A percentile compares a stretch with the other conserved stretches of the same genome.
Conservation (phyloP, 2,329 filamentous ascomycete species). For the Penicillium thymicola region DNA sequence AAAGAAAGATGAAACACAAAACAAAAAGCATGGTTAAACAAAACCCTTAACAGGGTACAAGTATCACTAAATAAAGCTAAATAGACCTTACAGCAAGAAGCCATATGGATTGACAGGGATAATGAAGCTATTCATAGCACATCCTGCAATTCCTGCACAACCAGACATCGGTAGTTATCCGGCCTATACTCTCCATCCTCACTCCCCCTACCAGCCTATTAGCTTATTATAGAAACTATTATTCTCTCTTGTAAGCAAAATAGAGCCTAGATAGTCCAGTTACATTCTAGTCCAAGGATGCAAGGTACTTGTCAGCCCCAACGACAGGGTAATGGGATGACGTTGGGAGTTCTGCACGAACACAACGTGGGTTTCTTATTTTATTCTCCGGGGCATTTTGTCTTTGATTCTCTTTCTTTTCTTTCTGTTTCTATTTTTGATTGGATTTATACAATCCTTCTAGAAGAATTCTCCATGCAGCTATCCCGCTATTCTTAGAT, state of each 20-base stretch:
- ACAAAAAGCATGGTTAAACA: background rate
- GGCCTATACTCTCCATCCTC: background rate
- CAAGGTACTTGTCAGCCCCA: slow-evolving; percentile 1
- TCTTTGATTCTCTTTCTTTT: too few species aligned
- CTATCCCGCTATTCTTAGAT: slow-evolving; percentile 14
- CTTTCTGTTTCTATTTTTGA: background rate
- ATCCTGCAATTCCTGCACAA: background rate
- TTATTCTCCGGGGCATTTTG: slow-evolving; percentile 4
- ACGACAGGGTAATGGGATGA: background rate
- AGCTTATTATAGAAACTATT: background rate
- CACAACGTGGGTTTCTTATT: slow-evolving; percentile 22
- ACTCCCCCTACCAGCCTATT: background rate
- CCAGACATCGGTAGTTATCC: slow-evolving; percentile 2
- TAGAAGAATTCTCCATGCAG: slow-evolving; percentile 1
- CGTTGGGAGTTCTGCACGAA: slow-evolving; percentile 7
- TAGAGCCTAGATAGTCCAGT: background rate
- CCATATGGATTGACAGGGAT: background rate
- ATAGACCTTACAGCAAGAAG: background rate
- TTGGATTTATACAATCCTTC: background rate
- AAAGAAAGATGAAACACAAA: background rate
- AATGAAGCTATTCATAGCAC: slow-evolving; percentile 3
- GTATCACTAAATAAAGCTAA: background rate
- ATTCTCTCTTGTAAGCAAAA: background rate
- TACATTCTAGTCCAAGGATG: background rate
- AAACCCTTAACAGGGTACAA: background rate